These are phyloP conservation scores for Cucurbita ficifolia DNA, from an alignment of 306 rosid genomes.

Conservation along the genomic window DNA sequence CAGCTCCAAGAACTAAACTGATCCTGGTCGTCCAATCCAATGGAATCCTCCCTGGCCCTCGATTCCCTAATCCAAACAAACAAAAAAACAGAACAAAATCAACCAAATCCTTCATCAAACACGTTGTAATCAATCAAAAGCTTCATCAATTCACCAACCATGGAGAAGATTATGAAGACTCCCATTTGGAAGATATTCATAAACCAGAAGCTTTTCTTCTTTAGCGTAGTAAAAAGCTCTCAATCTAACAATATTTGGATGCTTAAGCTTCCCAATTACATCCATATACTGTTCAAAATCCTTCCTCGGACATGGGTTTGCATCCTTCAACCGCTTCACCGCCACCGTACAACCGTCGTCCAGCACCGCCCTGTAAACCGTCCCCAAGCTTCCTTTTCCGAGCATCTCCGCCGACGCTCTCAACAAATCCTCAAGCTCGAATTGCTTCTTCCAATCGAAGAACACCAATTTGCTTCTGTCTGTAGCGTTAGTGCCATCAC, in stretches of 20 bases:
- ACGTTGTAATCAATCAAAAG: background rate
- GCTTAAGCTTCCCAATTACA: slow-evolving; percentile 70
- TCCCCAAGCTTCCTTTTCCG: slow-evolving; percentile 94
- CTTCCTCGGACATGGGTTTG: slow-evolving; percentile 67
- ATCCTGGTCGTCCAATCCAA: slow-evolving; percentile 98
- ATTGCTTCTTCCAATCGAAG: slow-evolving; percentile 61
- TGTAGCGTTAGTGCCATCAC: slow-evolving; percentile 63
- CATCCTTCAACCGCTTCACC: slow-evolving; percentile 81
- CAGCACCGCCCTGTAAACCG: slow-evolving; percentile 77
- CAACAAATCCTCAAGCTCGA: slow-evolving; percentile 89
- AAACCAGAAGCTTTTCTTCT: slow-evolving; percentile 95
- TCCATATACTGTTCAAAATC: slow-evolving; percentile 98
- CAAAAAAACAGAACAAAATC: background rate
- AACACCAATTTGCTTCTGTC: slow-evolving; percentile 78
- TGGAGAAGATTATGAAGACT: slow-evolving; percentile 88
- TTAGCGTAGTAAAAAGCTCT: slow-evolving; percentile 86
- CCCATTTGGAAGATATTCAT: slow-evolving; percentile 88
- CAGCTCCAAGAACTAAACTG: slow-evolving; percentile 82
- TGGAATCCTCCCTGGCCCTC: slow-evolving; percentile 95
- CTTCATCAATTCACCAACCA: slow-evolving; percentile 27
- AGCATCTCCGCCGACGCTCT: slow-evolving; percentile 98
- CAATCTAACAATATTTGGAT: slow-evolving; percentile 56
- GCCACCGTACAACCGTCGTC: slow-evolving; percentile 77
- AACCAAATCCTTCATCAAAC: background rate
- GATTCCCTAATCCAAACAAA: slow-evolving; percentile 40